Base-by-base conservation (phyloP, 2,329 filamentous ascomycete genomes). In the Sclerotinia trifoliorum region DNA sequence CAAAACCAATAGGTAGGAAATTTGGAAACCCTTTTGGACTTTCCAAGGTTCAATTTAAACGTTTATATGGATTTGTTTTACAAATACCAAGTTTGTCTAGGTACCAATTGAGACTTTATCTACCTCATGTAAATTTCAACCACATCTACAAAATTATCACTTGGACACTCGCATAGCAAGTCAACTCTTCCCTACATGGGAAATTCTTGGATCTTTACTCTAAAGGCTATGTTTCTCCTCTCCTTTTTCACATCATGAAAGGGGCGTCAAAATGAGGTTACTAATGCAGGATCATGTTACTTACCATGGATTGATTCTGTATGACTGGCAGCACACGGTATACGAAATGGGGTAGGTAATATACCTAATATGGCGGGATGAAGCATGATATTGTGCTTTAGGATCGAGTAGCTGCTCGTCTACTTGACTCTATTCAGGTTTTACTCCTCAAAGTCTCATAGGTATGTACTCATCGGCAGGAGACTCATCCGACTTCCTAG, bases 231-330 rank as follows among this genome's bases (percentile, higher is more conserved):
- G 57, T 29, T 55, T 35, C 52, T 55, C 52, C 52, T 54, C 51
- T 19, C 39, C 39, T 42, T 42, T 54, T 32, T 19, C 44, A 48
- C 44, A 48, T 48, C 44, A 48, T 48, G 19, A 54, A 46, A n/a
- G 56, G 39, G 56, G 24, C 24, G 56, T 46, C 56, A 29, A 29
- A 44, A 42, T 44, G 24, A 26, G 24, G 39, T 46, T 60, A 39
- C 35, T 44, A 29, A 44, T 58, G 56, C 56, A 58, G 56, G 56
- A 58, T 58, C 39, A 58, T 58, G 56, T 58, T 58, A 46, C 56
- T 24, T 29, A 44, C 10, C 35, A 44, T 58, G 56, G 56, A 44
- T 51, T 58, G 24, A 44, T 13, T 19, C n/a, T 29, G 39, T 44
- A 60, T 60, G 56, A 60, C 39, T 21, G 56, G 56, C 56, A 26